A percentile compares a stretch with the other conserved stretches of the same genome.
phyloP scores from a whole-genome alignment of 768 basidiomycete genomes.

The Paxillus ammoniavirescens region DNA sequence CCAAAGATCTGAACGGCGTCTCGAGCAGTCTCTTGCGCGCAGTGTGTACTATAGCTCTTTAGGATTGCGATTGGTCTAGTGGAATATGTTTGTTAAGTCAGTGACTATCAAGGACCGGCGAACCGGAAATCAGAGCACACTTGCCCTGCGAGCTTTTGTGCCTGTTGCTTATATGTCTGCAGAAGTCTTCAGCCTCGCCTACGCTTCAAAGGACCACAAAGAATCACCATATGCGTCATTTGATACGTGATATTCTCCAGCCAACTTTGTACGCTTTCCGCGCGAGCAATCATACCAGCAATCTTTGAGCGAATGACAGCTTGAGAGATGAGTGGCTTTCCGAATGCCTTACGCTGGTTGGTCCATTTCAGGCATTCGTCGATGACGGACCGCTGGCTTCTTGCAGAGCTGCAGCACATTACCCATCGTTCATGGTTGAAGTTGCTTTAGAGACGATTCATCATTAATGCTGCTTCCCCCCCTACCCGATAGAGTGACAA shows the following conservation, averaged over 20 bases:
- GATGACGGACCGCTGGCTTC: constrained; percentile 63
- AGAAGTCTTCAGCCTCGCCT: constrained; percentile 2
- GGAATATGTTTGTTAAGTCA: neutral
- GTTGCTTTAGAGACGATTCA: constrained; percentile 48
- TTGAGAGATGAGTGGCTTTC: constrained; percentile 79
- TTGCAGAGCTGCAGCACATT: constrained; percentile 76
- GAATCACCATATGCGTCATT: constrained; percentile 74
- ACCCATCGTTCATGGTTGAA: constrained; percentile 97
- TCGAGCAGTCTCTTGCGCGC: constrained; percentile 75
- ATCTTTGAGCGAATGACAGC: constrained; percentile 88
- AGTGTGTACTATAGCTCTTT: constrained; percentile 75
- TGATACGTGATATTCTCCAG: constrained; percentile 85
- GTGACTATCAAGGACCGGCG: neutral
- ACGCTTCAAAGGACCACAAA: neutral
- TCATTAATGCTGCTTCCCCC: neutral
- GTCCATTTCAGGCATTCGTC: constrained; percentile 94
- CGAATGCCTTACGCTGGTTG: constrained; percentile 87
- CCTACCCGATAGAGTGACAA: neutral
- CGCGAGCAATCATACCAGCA: constrained; percentile 84
- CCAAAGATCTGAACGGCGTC: constrained; percentile 83
- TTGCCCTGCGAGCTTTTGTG: constrained; percentile 70
- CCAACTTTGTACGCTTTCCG: constrained; percentile 83
- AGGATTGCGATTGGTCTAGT: constrained; percentile 71
- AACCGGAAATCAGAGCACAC: constrained; percentile 6
- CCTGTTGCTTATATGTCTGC: constrained; percentile 71